Conservation (phyloP, 306 rosid species). For the Trifolium subterraneum region DNA sequence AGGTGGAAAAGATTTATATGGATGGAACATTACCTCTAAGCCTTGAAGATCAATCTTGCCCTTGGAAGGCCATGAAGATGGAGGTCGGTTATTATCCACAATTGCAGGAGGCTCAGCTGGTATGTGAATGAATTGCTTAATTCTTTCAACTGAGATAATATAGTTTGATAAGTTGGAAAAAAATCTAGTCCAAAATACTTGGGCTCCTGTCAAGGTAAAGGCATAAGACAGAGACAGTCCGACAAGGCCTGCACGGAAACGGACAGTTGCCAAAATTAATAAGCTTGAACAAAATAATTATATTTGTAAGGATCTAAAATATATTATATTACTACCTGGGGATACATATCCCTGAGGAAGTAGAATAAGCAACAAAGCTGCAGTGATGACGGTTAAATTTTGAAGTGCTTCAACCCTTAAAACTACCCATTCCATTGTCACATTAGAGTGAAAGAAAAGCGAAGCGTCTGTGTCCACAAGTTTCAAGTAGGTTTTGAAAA, state of each 20-base stretch:
- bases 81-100: conserved; percentile 61
- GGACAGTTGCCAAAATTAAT: not conserved
- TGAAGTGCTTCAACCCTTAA: conserved; percentile 71
- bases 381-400: conserved; percentile 67
- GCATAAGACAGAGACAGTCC: conserved; percentile 84
- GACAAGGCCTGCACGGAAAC: conserved; percentile 64
- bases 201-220: conserved; percentile 50
- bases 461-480: conserved; percentile 75
- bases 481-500: conserved; percentile 59
- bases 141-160: conserved; percentile 74
- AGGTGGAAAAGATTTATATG: not conserved
- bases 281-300: not conserved
- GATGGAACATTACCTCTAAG: conserved; percentile 51
- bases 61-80: conserved; percentile 74
- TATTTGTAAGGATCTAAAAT: not conserved
- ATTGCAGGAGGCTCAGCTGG: conserved; percentile 68
- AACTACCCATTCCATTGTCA: conserved; percentile 68
- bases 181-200: conserved; percentile 56
- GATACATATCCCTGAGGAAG: conserved; percentile 63
- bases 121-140: conserved; percentile 73
- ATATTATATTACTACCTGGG: conserved; percentile 52
- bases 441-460: conserved; percentile 70
- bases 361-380: conserved; percentile 44
- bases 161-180: conserved; percentile 64
- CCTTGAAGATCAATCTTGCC: conserved; percentile 71